Base-by-base conservation (phyloP, 208 protist species). In the Trypanosoma cruzi region DNA sequence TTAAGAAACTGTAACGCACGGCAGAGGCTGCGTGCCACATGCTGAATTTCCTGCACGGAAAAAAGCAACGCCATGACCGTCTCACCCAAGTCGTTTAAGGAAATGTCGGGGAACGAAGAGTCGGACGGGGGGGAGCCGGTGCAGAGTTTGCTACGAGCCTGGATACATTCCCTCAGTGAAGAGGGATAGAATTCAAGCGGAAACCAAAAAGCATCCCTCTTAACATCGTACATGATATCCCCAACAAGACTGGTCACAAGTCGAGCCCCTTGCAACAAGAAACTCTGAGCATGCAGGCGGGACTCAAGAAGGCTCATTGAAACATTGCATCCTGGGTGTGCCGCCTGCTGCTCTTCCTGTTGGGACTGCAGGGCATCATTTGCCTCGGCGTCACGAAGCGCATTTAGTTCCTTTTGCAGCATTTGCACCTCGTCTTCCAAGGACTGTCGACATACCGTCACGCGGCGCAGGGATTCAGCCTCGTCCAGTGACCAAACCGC, bases 1-100 rank as follows among this genome's bases (percentile, higher is more conserved):
- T 77, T 49, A 13, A 81, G 40, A 22, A 68, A 65, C 46, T 67
- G 36, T 16, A 81, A 40, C 1, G 69, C 71, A 32, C 29, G 28
- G 48, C 74, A 71, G 13, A 81, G 24, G 32, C 71, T 65, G n/a
- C 66, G 36, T 26, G 54, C 63, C 18, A 81, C 64, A 26, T 76
- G 62, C 22, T 65, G 70, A 4, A 75, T 31, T 54, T 75, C 70
- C 22, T 40, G 63, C 54, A 68, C 22, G 20, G 70, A 68, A 55
- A 75, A 75, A 22, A 69, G 26, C 4, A 42, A 26, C 5, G 18
- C 28, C 32, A 42, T 34, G 29, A 59, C 49, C 0, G 34, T 60
- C 20, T 40, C 60, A 13, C 58, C 48, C 0, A 3, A 36, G 40
- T 50, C 32, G 34, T 48, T 28, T 11, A 36, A 18, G 2, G 8